A percentile compares a stretch with the other conserved stretches of the same genome.
Conservation (phyloP, 2,329 filamentous ascomycete genomes). For the Ophiosphaerella narmari region DNA sequence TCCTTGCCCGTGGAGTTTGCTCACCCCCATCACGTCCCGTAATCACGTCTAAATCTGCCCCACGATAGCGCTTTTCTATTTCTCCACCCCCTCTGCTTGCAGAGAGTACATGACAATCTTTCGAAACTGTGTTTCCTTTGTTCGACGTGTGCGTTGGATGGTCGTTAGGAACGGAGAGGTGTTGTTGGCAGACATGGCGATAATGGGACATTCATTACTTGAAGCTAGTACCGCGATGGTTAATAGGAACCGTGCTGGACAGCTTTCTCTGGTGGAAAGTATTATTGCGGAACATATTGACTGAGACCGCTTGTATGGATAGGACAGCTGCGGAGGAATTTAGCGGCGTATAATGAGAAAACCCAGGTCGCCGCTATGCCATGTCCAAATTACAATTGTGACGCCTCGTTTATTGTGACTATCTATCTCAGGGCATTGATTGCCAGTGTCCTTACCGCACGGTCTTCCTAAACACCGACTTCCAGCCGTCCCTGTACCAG, state of each 20-base stretch:
- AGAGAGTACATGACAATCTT: constrained; percentile 39
- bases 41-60: constrained; percentile 6
- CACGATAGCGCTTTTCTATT: constrained; percentile 13
- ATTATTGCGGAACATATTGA: constrained; percentile 28
- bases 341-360: constrained; percentile 39
- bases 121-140: constrained; percentile 43
- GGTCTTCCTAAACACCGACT: constrained; percentile 39
- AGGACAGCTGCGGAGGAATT: constrained; percentile 27
- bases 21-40: constrained; percentile 29
- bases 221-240: constrained; percentile 28
- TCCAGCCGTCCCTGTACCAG: constrained; percentile 52
- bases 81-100: constrained; percentile 28
- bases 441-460: background rate
- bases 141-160: constrained; percentile 19
- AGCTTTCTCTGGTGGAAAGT: constrained; percentile 27
- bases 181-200: constrained; percentile 14
- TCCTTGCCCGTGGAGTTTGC: constrained; percentile 30
- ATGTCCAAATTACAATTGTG: background rate
- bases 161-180: constrained; percentile 10
- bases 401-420: constrained; percentile 3
- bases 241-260: constrained; percentile 27
- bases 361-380: constrained; percentile 31
- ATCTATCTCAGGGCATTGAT: background rate
- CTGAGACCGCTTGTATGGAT: constrained; percentile 32
- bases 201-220: constrained; percentile 24